Conservation (phyloP, 192 early-diverging fungal genomes). For the Cetraspora pellucida region DNA sequence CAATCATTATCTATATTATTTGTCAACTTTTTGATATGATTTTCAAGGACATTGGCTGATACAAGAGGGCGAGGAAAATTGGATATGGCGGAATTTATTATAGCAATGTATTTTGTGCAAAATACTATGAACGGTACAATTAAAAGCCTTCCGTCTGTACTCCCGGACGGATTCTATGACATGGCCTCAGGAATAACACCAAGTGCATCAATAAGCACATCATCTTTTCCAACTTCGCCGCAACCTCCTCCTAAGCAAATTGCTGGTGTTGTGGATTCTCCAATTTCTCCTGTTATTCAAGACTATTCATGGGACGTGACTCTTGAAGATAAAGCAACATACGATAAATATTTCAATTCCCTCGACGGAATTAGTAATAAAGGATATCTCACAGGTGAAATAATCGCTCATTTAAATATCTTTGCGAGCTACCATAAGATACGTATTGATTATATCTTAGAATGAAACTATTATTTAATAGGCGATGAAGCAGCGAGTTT, state of each 20-base stretch:
- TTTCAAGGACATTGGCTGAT: conserved; percentile 74
- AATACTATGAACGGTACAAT: conserved; percentile 75
- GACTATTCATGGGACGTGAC: conserved; percentile 72
- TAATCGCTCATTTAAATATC: not conserved
- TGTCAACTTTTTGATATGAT: not conserved
- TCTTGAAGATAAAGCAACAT: conserved; percentile 71
- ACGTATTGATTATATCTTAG: not conserved
- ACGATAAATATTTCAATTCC: conserved; percentile 73
- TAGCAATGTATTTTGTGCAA: conserved; percentile 89
- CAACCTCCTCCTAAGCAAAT: conserved; percentile 9
- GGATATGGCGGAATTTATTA: conserved; percentile 80
- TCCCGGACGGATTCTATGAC: conserved; percentile 56
- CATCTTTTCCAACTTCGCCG: conserved; percentile 38
- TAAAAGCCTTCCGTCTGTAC: conserved; percentile 63
- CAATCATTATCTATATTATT: not conserved
- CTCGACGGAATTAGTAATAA: conserved; percentile 60
- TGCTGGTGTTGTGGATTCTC: not conserved
- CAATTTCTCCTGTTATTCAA: conserved; percentile 17
- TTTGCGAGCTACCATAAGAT: no score
- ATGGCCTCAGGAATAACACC: conserved; percentile 22
- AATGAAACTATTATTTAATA: conserved; percentile 10
- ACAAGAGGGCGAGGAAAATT: conserved; percentile 69
- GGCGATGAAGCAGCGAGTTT: conserved; percentile 77
- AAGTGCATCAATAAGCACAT: not conserved
- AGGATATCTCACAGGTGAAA: conserved; percentile 70